phyloP scores from a whole-genome alignment of 108 stramenopile genomes.

The Cyclostephanos invisitatus region DNA sequence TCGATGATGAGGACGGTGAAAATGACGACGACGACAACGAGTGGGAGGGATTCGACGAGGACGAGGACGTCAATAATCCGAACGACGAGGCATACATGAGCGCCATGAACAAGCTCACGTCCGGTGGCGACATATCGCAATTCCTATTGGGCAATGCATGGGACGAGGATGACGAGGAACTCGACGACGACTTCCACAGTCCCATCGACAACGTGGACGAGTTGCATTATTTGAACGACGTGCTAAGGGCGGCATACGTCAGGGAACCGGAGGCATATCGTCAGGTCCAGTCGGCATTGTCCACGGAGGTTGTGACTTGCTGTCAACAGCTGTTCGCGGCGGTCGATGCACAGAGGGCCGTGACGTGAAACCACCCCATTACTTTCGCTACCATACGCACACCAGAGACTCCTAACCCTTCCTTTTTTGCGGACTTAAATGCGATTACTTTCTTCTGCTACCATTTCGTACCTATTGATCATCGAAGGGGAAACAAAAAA shows the following conservation, averaged over 20 bases:
- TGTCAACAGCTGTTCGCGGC: slow-evolving; percentile 74
- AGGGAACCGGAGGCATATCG: slow-evolving; percentile 85
- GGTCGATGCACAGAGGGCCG: slow-evolving; percentile 53
- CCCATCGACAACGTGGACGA: slow-evolving; percentile 82
- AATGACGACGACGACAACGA: slow-evolving; percentile 59
- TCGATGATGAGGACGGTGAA: slow-evolving; percentile 49
- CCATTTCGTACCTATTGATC: too few species aligned
- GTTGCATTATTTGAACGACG: slow-evolving; percentile 72
- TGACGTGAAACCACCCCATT: slow-evolving; percentile 1
- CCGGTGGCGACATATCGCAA: slow-evolving; percentile 77
- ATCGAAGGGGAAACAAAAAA: too few species aligned
- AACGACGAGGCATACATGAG: slow-evolving; percentile 83
- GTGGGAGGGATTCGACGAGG: slow-evolving; percentile 79
- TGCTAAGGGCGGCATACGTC: slow-evolving; percentile 69
- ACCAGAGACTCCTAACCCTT: too few species aligned
- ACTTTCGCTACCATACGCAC: neutral
- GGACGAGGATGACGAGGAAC: slow-evolving; percentile 82
- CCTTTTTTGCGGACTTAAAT: too few species aligned
- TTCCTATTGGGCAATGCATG: slow-evolving; percentile 85
- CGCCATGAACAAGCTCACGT: slow-evolving; percentile 72
- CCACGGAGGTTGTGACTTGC: slow-evolving; percentile 58
- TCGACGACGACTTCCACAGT: slow-evolving; percentile 84
- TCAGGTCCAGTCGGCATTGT: slow-evolving; percentile 75
- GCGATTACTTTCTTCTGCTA: too few species aligned
- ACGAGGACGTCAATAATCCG: slow-evolving; percentile 84